Evolutionary conservation across 352 stramenopile genomes (phyloP).

Genomic region (Phytophthora nicotianae): DNA sequence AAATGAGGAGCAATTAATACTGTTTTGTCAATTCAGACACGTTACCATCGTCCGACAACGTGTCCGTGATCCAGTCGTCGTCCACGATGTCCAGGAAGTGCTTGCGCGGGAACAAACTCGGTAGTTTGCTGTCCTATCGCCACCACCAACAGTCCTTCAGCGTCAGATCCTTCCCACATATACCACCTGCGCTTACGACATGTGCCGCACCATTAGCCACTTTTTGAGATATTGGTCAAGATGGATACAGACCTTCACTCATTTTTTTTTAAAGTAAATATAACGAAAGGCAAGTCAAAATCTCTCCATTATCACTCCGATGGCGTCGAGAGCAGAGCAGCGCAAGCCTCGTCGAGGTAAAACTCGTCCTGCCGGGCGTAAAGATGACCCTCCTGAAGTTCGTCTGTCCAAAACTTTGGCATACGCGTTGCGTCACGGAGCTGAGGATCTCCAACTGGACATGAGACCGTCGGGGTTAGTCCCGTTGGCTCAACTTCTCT

Average conservation of each 20-base stretch:
- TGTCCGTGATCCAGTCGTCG: conserved; percentile 81
- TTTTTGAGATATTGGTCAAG: neutral
- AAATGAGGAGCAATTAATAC: neutral
- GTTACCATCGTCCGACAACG: conserved; percentile 79
- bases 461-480: conserved; percentile 81
- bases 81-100: conserved; percentile 84
- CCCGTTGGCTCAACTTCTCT: conserved; percentile 52
- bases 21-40: conserved; percentile 22
- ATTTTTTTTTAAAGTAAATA: neutral
- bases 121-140: conserved; percentile 69
- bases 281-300: neutral
- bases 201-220: conserved; percentile 2
- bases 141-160: neutral
- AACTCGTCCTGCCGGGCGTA: conserved; percentile 34
- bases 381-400: conserved; percentile 56
- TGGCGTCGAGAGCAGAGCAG: conserved; percentile 14
- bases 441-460: conserved; percentile 62
- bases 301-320: conserved; percentile 11
- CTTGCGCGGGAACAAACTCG: conserved; percentile 71
- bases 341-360: conserved; percentile 20
- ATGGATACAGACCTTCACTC: conserved; percentile 3
- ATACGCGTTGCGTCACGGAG: conserved; percentile 79
- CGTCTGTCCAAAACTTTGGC: conserved; percentile 79
- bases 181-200: neutral
- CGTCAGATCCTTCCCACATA: neutral